Evolutionary conservation across 2,329 filamentous ascomycete species (phyloP).

Genomic region (Emmonsiellopsis sp.): DNA sequence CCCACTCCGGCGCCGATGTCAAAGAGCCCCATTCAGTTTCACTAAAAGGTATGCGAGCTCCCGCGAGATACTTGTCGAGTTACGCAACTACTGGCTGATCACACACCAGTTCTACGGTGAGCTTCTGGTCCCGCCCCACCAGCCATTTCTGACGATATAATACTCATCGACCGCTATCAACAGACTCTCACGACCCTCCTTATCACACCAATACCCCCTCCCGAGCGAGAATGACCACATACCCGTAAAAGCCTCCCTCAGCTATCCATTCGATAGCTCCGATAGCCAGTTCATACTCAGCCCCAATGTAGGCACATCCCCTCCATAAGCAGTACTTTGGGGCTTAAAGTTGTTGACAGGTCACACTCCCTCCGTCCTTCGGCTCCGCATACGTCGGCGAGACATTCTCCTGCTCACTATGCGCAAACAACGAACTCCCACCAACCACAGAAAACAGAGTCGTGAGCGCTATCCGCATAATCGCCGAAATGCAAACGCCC

Average conservation of each 20-base stretch:
- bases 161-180: neutral
- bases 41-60: constrained; percentile 51
- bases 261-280: constrained; percentile 51
- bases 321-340: neutral
- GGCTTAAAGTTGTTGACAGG: constrained; percentile 21
- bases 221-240: constrained; percentile 40
- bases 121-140: constrained; percentile 2
- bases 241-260: constrained; percentile 59
- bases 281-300: constrained; percentile 48
- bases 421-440: constrained; percentile 78
- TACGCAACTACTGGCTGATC: constrained; percentile 15
- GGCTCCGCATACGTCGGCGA: constrained; percentile 93
- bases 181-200: constrained; percentile 65
- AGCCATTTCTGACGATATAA: neutral
- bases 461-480: constrained; percentile 70
- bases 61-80: neutral
- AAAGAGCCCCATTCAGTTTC: constrained; percentile 75
- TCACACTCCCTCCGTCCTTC: constrained; percentile 84
- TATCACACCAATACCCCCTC: constrained; percentile 37
- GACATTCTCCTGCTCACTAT: constrained; percentile 87
- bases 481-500: constrained; percentile 93
- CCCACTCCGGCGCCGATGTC: constrained; percentile 34
- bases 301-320: constrained; percentile 36
- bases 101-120: constrained; percentile 30
- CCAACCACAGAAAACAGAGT: constrained; percentile 31